Evolutionary conservation across 2,329 filamentous ascomycete species (phyloP).

Genomic region (Fusarium redolens): DNA sequence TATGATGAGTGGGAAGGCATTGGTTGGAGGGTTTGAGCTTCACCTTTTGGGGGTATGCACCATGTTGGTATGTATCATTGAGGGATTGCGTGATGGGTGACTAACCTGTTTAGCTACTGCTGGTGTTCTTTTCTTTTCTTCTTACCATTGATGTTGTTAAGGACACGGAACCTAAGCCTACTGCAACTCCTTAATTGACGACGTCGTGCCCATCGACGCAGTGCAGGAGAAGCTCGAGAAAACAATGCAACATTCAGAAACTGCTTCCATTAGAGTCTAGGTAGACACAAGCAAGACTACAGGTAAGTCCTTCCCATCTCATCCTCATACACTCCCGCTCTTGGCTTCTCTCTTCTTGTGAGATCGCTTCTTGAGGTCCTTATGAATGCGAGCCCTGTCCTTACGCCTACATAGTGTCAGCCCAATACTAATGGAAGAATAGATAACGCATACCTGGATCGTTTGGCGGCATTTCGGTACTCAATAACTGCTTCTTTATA

Average conservation of each 20-base stretch:
- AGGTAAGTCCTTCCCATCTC: not conserved
- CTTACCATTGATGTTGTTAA: slow-evolving; percentile 39
- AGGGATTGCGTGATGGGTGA: not conserved
- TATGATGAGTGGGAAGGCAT: slow-evolving; percentile 46
- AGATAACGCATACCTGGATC: not conserved
- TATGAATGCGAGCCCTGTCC: not conserved
- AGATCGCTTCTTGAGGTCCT: not conserved
- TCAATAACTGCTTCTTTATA: not conserved
- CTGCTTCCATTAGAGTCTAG: not conserved
- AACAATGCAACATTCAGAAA: not conserved
- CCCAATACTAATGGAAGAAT: fast-evolving
- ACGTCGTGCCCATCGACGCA: not conserved
- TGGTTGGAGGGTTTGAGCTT: slow-evolving; percentile 49
- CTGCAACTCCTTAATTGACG: not conserved
- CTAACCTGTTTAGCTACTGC: slow-evolving; percentile 34
- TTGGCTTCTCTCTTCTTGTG: not conserved
- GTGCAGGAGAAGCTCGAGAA: not conserved
- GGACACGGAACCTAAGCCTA: not conserved
- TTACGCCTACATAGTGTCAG: not conserved
- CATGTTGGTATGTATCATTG: slow-evolving; percentile 26
- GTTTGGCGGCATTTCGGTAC: not conserved
- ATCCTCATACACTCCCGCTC: not conserved
- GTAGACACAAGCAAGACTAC: not conserved
- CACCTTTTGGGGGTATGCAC: slow-evolving; percentile 36
- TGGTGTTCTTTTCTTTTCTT: slow-evolving; percentile 41